Evolutionary conservation across 1,284 basidiomycete genomes (phyloP), one percentile per base, ranked within the genome.

Genomic region (Microbotryum intermedium): DNA sequence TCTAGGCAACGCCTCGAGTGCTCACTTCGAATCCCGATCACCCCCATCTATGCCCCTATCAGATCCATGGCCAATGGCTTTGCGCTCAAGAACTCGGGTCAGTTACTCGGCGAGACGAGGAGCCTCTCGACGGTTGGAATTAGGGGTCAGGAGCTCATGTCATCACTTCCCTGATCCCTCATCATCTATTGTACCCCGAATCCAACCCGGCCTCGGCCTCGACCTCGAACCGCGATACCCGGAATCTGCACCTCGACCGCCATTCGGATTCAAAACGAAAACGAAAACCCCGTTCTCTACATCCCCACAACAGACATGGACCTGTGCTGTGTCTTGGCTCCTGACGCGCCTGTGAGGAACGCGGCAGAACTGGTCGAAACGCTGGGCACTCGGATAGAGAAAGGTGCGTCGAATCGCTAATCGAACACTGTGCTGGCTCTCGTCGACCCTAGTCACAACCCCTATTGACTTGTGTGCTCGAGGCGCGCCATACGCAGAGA

Each of bases 311-410:
- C 72, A 92, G 94, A 97, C 76, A 97, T 98, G 94, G 94, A 98
- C 76, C 79, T 98, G 48, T 97, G 94, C 74, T 97, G 93, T 75
- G 81, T 98, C 71, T 88, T 95, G 73, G 88, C 91, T 74, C 87
- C 89, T 26, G 75, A 75, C 4, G 72, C 72, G 83, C 74, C 87
- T 79, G 69, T 81, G 83, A 65, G 77, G 18, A 48, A 85, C 49
- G 87, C 93, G 11, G 83, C 88, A 42, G 89, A 95, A 79, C 83
- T 97, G 55, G 94, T 97, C 69, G 90, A 88, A 69, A 88, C 90
- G 82, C 83, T 97, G 48, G 91, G 91, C 49, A 86, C 92, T 76
- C 80, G 97, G 54, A 85, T 98, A 28, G 89, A 95, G 76, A 82
- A 91, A 75, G 88, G 90, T 91, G 70, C 65, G 82, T 77, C 49